These are phyloP conservation scores for Penicillium robsamsonii DNA, from an alignment of 495 filamentous ascomycete species.

Conservation along the genomic window DNA sequence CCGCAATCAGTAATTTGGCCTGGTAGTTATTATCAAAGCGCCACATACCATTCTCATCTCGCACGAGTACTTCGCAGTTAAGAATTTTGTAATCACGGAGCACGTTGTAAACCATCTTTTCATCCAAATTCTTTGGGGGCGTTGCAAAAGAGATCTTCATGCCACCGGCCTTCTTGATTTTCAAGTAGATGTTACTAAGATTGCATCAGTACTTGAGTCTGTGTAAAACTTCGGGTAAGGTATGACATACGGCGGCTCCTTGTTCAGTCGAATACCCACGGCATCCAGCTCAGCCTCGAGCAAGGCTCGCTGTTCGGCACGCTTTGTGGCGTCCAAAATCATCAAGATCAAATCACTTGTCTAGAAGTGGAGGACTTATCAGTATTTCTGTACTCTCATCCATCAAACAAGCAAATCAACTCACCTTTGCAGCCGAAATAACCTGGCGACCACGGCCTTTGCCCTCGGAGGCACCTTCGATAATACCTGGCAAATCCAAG, in stretches of 20 bases:
- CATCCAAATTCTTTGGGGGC: conserved; percentile 86
- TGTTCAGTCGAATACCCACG: conserved; percentile 92
- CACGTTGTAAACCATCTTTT: conserved; percentile 97
- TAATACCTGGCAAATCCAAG: conserved; percentile 97
- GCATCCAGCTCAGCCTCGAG: conserved; percentile 93
- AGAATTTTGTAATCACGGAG: conserved; percentile 97
- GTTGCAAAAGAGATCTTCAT: conserved; percentile 97
- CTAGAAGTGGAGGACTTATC: conserved; percentile 35
- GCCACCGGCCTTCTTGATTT: conserved; percentile 92
- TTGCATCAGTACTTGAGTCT: conserved; percentile 16
- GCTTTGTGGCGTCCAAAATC: conserved; percentile 96
- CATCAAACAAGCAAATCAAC: neutral
- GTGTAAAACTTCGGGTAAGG: neutral
- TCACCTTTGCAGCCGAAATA: conserved; percentile 89
- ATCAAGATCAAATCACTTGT: conserved; percentile 97
- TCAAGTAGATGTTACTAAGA: conserved; percentile 93
- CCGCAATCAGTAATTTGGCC: conserved; percentile 7
- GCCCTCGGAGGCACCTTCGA: conserved; percentile 93
- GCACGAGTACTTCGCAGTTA: conserved; percentile 93
- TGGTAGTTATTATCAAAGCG: neutral
- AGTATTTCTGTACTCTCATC: neutral
- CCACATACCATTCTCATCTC: conserved; percentile 77
- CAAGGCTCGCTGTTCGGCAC: conserved; percentile 86
- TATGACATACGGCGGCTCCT: conserved; percentile 74
- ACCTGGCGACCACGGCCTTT: conserved; percentile 96